Base-by-base conservation (phyloP, 2,329 filamentous ascomycete genomes). In the Lanzia echinophila region DNA sequence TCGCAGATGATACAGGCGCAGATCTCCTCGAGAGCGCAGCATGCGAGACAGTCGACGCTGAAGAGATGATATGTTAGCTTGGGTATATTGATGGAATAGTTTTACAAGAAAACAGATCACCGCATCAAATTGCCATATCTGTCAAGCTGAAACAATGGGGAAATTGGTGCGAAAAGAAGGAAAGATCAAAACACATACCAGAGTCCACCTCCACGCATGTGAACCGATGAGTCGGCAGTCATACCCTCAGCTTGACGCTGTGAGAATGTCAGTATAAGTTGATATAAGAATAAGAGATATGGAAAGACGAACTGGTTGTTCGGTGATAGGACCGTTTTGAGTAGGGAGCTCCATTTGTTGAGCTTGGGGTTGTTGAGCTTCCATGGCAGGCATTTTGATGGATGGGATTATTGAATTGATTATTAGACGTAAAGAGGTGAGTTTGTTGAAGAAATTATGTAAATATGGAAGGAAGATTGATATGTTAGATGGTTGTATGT, bases 341-440 rank as follows among this genome's bases (percentile, higher is more conserved):
- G 50, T 41, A 3, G 50, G 31, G 43, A 53, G 47, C 24, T 53
- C 50, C 50, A 53, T 53, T 41, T 53, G 50, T 15, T 53, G 50
- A 32, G 43, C 44, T 53, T 53, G 50, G 2, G 50, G 50, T 53
- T 53, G 50, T 48, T 53, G 50, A 19, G 43, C 17, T 53, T 53
- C 50, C 32, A 53, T 28, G 39, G 39, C 39, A 47, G 50, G 19
- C 50, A 53, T 53, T 24, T 42, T 53, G 43, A 53, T 34, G 11
- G 36, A 38, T 34, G n/a, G 36, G 6, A 12, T 15, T 39, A n/a
- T n/a, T n/a, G n/a, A n/a, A n/a, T n/a, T n/a, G n/a, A n/a, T n/a
- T n/a, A n/a, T n/a, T n/a, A n/a, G n/a, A n/a, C n/a, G n/a, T n/a
- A n/a, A n/a, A n/a, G n/a, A n/a, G n/a, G n/a, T n/a, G n/a, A n/a